Evolutionary conservation across 2,329 filamentous ascomycete species (phyloP).

Genomic region (Boeremia lycopersici): DNA sequence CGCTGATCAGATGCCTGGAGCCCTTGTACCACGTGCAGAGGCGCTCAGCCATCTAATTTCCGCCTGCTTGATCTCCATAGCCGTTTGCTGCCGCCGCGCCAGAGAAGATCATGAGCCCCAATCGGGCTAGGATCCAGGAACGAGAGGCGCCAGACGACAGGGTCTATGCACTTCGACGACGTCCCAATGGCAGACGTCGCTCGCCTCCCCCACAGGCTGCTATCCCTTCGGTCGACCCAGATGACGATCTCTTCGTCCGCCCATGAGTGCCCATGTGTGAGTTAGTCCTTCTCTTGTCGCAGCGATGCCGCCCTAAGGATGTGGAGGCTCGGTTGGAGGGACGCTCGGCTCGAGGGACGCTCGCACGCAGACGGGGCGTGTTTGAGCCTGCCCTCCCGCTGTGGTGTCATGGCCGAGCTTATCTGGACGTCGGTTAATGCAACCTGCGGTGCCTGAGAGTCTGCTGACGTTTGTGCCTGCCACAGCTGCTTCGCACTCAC

Average conservation of each 20-base stretch:
- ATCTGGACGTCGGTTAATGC: conserved; percentile 24
- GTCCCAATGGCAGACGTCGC: conserved; percentile 22
- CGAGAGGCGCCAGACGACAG: conserved; percentile 19
- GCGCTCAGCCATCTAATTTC: conserved; percentile 14
- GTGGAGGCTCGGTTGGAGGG: conserved; percentile 15
- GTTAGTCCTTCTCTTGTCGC: conserved; percentile 25
- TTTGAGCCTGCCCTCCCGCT: conserved; percentile 24
- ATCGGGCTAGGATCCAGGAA: conserved; percentile 36
- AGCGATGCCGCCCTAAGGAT: conserved; percentile 7
- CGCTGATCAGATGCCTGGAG: conserved; percentile 4
- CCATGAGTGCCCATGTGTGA: conserved; percentile 47
- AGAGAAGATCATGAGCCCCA: conserved; percentile 32
- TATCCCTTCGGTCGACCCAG: conserved; percentile 17
- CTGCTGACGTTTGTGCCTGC: conserved; percentile 40
- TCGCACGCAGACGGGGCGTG: conserved; percentile 6
- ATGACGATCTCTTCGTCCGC: conserved; percentile 42
- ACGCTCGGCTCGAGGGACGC: background rate
- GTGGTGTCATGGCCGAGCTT: conserved; percentile 29
- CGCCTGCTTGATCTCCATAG: conserved; percentile 30
- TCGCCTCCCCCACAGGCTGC: conserved; percentile 16
- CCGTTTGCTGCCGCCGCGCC: conserved; percentile 23
- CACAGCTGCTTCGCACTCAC: conserved; percentile 48
- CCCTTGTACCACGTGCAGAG: conserved; percentile 19
- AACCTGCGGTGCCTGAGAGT: conserved; percentile 19
- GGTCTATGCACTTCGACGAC: conserved; percentile 23